Conservation (phyloP, 352 stramenopile species). For the Globisporangium carolinianum region DNA sequence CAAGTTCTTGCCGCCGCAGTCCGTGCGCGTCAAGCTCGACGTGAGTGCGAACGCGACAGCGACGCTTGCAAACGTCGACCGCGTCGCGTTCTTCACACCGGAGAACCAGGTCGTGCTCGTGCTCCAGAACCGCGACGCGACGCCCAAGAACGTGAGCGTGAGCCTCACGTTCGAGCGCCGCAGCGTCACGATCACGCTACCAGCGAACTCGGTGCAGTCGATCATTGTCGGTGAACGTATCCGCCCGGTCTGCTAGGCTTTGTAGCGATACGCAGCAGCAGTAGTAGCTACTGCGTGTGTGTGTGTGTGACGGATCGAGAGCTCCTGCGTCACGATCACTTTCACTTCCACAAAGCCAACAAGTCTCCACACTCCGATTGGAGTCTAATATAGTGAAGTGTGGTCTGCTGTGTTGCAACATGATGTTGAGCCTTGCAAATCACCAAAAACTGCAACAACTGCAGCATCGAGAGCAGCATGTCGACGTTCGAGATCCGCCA, state of each 20-base stretch:
- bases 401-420: too few species aligned
- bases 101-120: conserved; percentile 41
- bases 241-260: conserved; percentile 7
- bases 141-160: conserved; percentile 26
- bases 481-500: conserved; percentile 22
- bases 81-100: conserved; percentile 39
- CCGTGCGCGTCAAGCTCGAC: conserved; percentile 32
- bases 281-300: too few species aligned
- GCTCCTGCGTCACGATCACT: too few species aligned
- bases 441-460: too few species aligned
- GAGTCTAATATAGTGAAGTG: too few species aligned
- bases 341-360: too few species aligned
- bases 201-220: conserved; percentile 42
- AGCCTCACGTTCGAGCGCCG: conserved; percentile 30
- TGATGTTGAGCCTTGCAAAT: too few species aligned
- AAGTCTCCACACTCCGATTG: too few species aligned
- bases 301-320: too few species aligned
- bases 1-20: conserved; percentile 55
- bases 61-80: conserved; percentile 29
- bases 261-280: too few species aligned
- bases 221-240: conserved; percentile 31
- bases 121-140: conserved; percentile 41
- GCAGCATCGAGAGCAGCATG: too few species aligned
- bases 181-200: conserved; percentile 26
- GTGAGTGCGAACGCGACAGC: conserved; percentile 23